phyloP scores from a whole-genome alignment of 192 early-diverging fungal species.

The Cetraspora pellucida region DNA sequence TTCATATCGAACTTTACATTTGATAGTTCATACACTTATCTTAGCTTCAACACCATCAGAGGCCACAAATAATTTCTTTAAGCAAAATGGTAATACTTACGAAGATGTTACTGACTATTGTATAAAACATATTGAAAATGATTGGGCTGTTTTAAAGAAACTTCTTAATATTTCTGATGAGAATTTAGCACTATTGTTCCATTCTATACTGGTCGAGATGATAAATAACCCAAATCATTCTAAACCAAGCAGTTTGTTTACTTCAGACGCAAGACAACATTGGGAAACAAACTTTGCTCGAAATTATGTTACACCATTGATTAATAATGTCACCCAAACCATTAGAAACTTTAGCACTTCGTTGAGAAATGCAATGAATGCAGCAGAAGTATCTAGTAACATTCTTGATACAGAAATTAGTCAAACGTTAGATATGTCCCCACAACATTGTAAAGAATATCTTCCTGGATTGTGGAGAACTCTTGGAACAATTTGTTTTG shows the following conservation, averaged over 20 bases:
- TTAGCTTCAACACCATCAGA: not conserved
- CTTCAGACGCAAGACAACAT: not conserved
- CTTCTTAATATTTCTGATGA: slow-evolving; percentile 24
- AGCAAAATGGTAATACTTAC: not conserved
- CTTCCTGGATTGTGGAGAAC: slow-evolving; percentile 25
- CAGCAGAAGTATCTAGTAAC: not conserved
- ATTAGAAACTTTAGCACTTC: not conserved
- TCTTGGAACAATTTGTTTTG: not conserved
- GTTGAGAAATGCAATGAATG: not conserved
- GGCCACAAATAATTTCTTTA: not conserved
- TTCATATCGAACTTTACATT: slow-evolving; percentile 34
- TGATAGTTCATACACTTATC: slow-evolving; percentile 28
- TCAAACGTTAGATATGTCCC: slow-evolving; percentile 1
- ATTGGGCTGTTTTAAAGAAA: slow-evolving; percentile 22
- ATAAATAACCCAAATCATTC: not conserved
- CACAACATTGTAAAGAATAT: slow-evolving; percentile 1
- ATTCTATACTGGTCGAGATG: slow-evolving; percentile 11
- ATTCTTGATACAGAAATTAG: slow-evolving; percentile 14
- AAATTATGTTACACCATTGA: slow-evolving; percentile 21
- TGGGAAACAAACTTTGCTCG: slow-evolving; percentile 19
- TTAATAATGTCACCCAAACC: not conserved
- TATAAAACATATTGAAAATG: slow-evolving; percentile 26
- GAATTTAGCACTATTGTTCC: slow-evolving; percentile 13
- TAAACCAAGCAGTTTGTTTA: not conserved
- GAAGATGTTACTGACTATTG: not conserved